Base-by-base conservation (phyloP, 352 stramenopile species). In the Globisporangium canariense region DNA sequence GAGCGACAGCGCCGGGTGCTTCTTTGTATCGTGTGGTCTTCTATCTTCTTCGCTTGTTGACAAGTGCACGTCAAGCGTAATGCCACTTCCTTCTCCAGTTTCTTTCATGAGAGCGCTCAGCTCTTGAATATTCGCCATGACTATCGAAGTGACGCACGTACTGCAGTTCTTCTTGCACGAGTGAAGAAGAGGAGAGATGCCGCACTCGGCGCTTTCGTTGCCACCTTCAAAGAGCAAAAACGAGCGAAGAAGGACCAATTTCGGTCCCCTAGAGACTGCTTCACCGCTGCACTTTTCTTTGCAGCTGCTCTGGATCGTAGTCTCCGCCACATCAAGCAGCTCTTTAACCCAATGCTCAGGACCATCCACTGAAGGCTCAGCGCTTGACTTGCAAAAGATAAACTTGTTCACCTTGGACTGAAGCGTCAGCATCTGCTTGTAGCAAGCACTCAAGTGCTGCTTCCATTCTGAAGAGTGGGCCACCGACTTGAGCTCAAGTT, bases 1-100 rank as follows among this genome's bases (percentile, higher is more conserved):
- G 22, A 67, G 62, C 20, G 25, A 46, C 9, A 62, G 54, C 22
- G 54, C 54, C 25, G 61, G 41, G 8, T 66, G 61, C 7, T 13
- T 22, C 25, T 18, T 16, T 20, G 9, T 16, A 18, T 5, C 8
- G 9, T 30, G 16, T 46, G 30, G 14, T 1, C 0, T 25, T 1
- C 25, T 28, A 28, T 55, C 41, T 14, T 49, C 20, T 36, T n/a
- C 46, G 20, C 16, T 46, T 38, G 53, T 18, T 13, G 43, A 0
- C 2, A 10, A 2, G 4, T n/a, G 14, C 5, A 62, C 6, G 20
- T 34, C 57, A 45, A 62, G 28, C 32, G 5, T 10, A n/a, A 62
- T 22, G 32, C 41, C 40, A 5, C 11, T 14, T 25, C 4, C 18
- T 4, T 30, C 57, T 16, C 28, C 41, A 3, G 40, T 54, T 16